A percentile compares a stretch with the other conserved stretches of the same genome.
These are phyloP conservation scores for Scedosporium apiospermum DNA, from an alignment of 2,329 filamentous ascomycete species.

Conservation along the genomic window DNA sequence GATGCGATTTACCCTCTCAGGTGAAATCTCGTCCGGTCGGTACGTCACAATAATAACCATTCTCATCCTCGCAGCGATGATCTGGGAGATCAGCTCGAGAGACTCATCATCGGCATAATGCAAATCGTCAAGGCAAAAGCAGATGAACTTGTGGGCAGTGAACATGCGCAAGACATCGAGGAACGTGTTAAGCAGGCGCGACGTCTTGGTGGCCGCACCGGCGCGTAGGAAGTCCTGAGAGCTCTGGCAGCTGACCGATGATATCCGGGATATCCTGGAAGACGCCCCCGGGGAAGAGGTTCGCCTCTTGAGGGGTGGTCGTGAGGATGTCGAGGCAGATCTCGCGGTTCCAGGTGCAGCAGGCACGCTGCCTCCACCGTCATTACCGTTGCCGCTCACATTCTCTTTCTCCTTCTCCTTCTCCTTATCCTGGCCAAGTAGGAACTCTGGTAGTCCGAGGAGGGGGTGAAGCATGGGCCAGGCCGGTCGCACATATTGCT, in stretches of 20 bases:
- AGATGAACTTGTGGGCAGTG: constrained; percentile 76
- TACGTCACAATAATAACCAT: constrained; percentile 76
- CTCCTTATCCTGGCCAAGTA: constrained; percentile 35
- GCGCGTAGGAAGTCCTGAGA: constrained; percentile 52
- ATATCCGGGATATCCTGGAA: constrained; percentile 19
- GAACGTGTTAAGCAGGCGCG: constrained; percentile 79
- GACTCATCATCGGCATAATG: constrained; percentile 88
- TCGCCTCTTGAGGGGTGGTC: constrained; percentile 1
- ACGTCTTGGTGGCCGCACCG: constrained; percentile 50
- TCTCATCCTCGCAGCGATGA: constrained; percentile 68
- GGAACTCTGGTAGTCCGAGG: constrained; percentile 60
- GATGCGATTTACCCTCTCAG: constrained; percentile 44
- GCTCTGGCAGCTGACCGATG: constrained; percentile 34
- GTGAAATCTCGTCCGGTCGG: constrained; percentile 54
- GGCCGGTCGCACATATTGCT: constrained; percentile 52
- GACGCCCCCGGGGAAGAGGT: constrained; percentile 11
- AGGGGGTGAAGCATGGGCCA: constrained; percentile 56
- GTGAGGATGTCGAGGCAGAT: constrained; percentile 1
- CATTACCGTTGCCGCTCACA: background rate
- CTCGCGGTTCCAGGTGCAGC: background rate
- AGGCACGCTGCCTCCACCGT: background rate
- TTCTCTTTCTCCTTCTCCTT: background rate
- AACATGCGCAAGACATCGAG: constrained; percentile 78
- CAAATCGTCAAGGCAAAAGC: constrained; percentile 79
- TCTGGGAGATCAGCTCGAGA: constrained; percentile 71